phyloP scores from a whole-genome alignment of 768 basidiomycete genomes.

The Hypholoma fasciculare region DNA sequence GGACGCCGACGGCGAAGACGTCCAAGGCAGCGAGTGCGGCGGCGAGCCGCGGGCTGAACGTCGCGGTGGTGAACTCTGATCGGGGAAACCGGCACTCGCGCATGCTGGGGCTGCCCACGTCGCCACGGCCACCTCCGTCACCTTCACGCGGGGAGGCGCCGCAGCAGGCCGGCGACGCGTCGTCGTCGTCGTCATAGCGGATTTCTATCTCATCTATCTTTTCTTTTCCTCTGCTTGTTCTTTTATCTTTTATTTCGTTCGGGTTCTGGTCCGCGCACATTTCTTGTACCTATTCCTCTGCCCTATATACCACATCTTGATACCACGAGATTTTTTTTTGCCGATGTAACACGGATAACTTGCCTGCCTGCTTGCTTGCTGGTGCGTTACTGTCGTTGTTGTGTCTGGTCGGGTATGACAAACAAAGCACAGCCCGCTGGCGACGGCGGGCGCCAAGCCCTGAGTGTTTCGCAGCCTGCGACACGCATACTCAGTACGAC shows the following conservation, averaged over 20 bases:
- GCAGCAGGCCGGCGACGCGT: not conserved
- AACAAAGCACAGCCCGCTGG: not conserved
- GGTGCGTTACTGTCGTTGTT: too few species aligned
- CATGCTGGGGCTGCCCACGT: constrained; percentile 62
- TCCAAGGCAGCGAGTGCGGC: constrained; percentile 63
- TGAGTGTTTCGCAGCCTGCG: not conserved
- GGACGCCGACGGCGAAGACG: constrained; percentile 38
- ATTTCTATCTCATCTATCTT: constrained; percentile 10
- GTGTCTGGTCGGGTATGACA: not conserved
- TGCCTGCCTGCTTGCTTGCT: too few species aligned
- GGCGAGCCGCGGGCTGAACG: constrained; percentile 69
- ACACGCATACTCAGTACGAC: constrained; percentile 2
- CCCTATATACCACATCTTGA: constrained; percentile 37
- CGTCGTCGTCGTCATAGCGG: not conserved
- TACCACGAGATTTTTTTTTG: constrained; percentile 26
- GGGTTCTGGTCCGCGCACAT: not conserved
- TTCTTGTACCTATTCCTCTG: not conserved
- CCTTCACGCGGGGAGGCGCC: constrained; percentile 33
- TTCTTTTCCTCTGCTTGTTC: constrained; percentile 5
- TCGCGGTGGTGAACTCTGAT: constrained; percentile 50
- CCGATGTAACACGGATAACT: constrained; percentile 12
- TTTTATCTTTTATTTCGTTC: constrained; percentile 8
- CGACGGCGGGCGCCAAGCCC: not conserved
- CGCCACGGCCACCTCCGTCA: constrained; percentile 45
- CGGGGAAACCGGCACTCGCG: constrained; percentile 65